phyloP scores from a whole-genome alignment of 345 rosid genomes.

The Cochlearia excelsa region DNA sequence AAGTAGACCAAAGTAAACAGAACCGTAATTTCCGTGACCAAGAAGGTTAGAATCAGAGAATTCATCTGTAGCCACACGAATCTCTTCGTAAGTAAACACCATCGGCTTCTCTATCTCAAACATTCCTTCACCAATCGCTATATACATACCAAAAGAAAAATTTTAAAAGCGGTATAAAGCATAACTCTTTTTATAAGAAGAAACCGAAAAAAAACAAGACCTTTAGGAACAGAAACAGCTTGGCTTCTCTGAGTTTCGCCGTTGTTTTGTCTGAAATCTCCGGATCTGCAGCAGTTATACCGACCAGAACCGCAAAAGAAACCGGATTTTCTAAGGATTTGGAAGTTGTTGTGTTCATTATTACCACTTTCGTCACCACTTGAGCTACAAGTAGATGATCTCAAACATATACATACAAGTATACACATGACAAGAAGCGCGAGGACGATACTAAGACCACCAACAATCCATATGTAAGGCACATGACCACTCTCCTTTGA shows the following conservation, averaged over 20 bases:
- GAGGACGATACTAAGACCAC: slow-evolving; percentile 69
- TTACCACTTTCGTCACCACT: slow-evolving; percentile 37
- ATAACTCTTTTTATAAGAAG: neutral
- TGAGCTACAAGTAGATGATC: slow-evolving; percentile 57
- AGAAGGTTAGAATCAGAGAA: slow-evolving; percentile 82
- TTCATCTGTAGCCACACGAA: slow-evolving; percentile 64
- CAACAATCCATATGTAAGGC: slow-evolving; percentile 81
- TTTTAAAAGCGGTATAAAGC: neutral
- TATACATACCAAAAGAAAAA: slow-evolving; percentile 6
- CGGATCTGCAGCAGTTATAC: slow-evolving; percentile 63
- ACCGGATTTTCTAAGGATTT: slow-evolving; percentile 77
- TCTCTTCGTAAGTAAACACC: slow-evolving; percentile 75
- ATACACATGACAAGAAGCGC: slow-evolving; percentile 49
- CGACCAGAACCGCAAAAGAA: slow-evolving; percentile 89
- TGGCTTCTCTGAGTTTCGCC: slow-evolving; percentile 52
- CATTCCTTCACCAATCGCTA: slow-evolving; percentile 66
- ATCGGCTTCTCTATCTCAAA: slow-evolving; percentile 83
- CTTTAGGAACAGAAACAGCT: slow-evolving; percentile 65
- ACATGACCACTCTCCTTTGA: slow-evolving; percentile 37
- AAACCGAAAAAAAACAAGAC: slow-evolving; percentile 33
- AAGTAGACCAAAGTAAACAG: slow-evolving; percentile 74
- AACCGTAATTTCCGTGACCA: slow-evolving; percentile 93
- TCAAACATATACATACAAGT: slow-evolving; percentile 54
- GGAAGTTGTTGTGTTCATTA: slow-evolving; percentile 67
- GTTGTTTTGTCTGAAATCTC: slow-evolving; percentile 58